phyloP scores from a whole-genome alignment of 345 rosid genomes.

The Odontarrhena argentea region DNA sequence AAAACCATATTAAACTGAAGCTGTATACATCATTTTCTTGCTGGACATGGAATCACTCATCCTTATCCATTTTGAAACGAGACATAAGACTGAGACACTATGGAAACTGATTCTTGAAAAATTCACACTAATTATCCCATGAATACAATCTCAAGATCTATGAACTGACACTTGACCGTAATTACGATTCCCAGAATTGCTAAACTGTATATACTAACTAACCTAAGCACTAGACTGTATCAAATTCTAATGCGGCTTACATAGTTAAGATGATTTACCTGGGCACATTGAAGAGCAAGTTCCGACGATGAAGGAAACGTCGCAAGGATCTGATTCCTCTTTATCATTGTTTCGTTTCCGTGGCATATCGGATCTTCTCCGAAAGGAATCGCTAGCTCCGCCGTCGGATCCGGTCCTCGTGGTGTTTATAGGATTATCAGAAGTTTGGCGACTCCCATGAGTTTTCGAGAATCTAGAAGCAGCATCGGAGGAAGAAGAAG shows the following conservation, averaged over 20 bases:
- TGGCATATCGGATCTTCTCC: constrained; percentile 35
- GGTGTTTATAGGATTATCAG: background rate
- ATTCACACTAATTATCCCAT: background rate
- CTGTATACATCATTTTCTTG: background rate
- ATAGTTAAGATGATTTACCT: constrained; percentile 46
- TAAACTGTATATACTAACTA: constrained; percentile 20
- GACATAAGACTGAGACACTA: background rate
- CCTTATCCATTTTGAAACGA: background rate
- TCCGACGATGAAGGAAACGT: constrained; percentile 53
- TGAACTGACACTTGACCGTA: background rate
- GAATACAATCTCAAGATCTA: constrained; percentile 2
- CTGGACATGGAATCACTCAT: no score
- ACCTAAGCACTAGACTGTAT: constrained; percentile 11
- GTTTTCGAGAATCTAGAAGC: constrained; percentile 4
- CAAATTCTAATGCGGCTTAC: background rate
- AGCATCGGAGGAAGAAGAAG: constrained; percentile 6
- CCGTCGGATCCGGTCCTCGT: constrained; percentile 23
- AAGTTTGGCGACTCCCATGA: constrained; percentile 10
- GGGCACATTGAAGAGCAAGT: constrained; percentile 93
- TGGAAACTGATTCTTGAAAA: background rate
- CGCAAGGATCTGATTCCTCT: constrained; percentile 21
- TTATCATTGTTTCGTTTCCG: constrained; percentile 15
- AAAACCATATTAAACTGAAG: background rate
- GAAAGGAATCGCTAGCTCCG: constrained; percentile 23
- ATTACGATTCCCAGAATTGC: background rate